phyloP scores from a whole-genome alignment of 176 grass and related monocot genomes.

The Stipa capillata region DNA sequence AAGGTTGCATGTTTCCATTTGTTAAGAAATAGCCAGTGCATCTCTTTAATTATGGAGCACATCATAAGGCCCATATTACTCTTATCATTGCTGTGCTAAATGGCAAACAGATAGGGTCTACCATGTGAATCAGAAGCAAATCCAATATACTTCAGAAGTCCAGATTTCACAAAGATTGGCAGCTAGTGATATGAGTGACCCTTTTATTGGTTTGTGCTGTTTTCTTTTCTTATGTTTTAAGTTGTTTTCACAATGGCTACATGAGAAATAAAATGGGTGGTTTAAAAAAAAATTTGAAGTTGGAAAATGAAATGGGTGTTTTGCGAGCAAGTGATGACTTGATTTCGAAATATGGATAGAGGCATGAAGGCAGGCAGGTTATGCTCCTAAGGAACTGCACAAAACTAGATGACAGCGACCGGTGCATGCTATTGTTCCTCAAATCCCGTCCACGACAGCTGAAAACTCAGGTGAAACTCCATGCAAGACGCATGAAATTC shows the following conservation, averaged over 20 bases:
- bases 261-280: neutral
- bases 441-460: neutral
- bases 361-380: neutral
- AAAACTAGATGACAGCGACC: neutral
- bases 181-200: too few species aligned
- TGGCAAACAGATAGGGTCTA: neutral
- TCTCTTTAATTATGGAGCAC: neutral
- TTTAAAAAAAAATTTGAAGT: neutral
- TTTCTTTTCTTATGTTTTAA: neutral
- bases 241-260: neutral
- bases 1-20: constrained; percentile 11
- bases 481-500: neutral
- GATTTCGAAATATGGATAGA: neutral
- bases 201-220: neutral
- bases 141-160: neutral
- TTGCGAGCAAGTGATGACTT: neutral
- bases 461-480: neutral
- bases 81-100: neutral
- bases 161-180: neutral
- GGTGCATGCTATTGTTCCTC: neutral
- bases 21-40: neutral
- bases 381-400: neutral
- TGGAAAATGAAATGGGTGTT: neutral
- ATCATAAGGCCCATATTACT: constrained; percentile 2
- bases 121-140: constrained; percentile 5